phyloP scores from a whole-genome alignment of 495 filamentous ascomycete genomes.

The Podospora anserina region DNA sequence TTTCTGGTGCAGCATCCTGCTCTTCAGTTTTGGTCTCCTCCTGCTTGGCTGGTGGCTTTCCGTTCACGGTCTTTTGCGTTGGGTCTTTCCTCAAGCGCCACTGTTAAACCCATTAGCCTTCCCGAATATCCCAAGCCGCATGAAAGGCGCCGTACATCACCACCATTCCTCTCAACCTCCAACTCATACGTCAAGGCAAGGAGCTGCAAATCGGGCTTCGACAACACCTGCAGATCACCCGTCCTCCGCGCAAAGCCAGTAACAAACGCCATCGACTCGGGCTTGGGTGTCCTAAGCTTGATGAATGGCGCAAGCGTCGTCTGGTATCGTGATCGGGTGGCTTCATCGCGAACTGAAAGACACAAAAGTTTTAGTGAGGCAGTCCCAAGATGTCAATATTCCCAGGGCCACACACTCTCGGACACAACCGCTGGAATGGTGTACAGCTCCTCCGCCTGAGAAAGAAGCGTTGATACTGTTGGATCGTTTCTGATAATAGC shows the following conservation, averaged over 20 bases:
- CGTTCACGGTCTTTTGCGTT: slow-evolving; percentile 72
- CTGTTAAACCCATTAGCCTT: slow-evolving; percentile 29
- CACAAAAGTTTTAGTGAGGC: slow-evolving; percentile 4
- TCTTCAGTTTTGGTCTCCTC: slow-evolving; percentile 15
- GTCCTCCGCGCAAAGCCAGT: slow-evolving; percentile 84
- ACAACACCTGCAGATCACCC: slow-evolving; percentile 83
- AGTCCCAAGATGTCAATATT: background rate
- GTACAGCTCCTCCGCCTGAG: slow-evolving; percentile 70
- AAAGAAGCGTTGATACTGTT: slow-evolving; percentile 69
- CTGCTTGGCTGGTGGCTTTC: slow-evolving; percentile 53
- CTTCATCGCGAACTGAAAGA: slow-evolving; percentile 56
- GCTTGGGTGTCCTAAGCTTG: slow-evolving; percentile 65
- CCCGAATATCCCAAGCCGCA: too few relatives aligned
- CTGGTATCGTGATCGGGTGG: slow-evolving; percentile 73
- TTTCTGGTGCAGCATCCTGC: slow-evolving; percentile 11
- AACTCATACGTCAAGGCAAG: slow-evolving; percentile 89
- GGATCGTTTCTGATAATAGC: slow-evolving; percentile 89
- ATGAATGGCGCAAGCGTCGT: slow-evolving; percentile 81
- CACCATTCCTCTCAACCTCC: slow-evolving; percentile 77
- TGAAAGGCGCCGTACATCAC: slow-evolving; percentile 38
- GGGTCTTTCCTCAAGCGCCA: slow-evolving; percentile 76
- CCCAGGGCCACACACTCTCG: slow-evolving; percentile 61
- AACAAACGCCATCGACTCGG: slow-evolving; percentile 73
- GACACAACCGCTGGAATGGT: slow-evolving; percentile 83
- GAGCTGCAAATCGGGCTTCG: slow-evolving; percentile 81